Percentiles rank a stretch among this genome's conserved stretches.
Evolutionary conservation across 495 filamentous ascomycete genomes (phyloP).

Genomic region (Mytilinidion resinicola): DNA sequence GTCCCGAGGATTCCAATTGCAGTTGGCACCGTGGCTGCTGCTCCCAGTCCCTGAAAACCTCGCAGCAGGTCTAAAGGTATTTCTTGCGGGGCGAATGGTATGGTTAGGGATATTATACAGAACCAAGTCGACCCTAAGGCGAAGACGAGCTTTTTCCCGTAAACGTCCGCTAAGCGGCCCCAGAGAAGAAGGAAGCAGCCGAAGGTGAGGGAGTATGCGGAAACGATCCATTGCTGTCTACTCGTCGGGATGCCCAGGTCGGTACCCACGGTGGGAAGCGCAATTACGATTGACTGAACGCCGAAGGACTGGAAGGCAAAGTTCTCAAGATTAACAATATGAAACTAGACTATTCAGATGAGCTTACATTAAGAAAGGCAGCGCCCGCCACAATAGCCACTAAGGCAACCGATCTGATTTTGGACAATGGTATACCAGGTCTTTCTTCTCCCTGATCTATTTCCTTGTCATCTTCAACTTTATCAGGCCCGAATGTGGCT

Average conservation of each 20-base stretch:
- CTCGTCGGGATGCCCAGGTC: constrained; percentile 49
- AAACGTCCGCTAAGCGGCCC: constrained; percentile 36
- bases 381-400: constrained; percentile 23
- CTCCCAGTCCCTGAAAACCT: constrained; percentile 35
- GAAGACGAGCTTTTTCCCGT: constrained; percentile 35
- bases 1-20: constrained; percentile 58
- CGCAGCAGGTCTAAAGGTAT: constrained; percentile 37
- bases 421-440: too few relatives aligned
- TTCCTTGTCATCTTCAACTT: too few relatives aligned
- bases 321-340: neutral
- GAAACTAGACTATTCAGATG: neutral
- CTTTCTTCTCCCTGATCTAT: too few relatives aligned
- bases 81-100: constrained; percentile 33
- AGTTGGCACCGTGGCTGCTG: constrained; percentile 37
- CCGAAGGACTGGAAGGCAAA: constrained; percentile 45
- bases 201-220: constrained; percentile 44
- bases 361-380: constrained; percentile 23
- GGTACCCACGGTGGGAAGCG: constrained; percentile 51
- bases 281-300: constrained; percentile 54
- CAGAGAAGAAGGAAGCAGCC: constrained; percentile 37
- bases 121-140: constrained; percentile 34
- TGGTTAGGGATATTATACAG: constrained; percentile 26
- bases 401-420: constrained; percentile 20
- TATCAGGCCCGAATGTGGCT: too few relatives aligned
- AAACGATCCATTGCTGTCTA: constrained; percentile 58